Evolutionary conservation across 2,329 filamentous ascomycete species (phyloP).

Genomic region (Phoma sp.): DNA sequence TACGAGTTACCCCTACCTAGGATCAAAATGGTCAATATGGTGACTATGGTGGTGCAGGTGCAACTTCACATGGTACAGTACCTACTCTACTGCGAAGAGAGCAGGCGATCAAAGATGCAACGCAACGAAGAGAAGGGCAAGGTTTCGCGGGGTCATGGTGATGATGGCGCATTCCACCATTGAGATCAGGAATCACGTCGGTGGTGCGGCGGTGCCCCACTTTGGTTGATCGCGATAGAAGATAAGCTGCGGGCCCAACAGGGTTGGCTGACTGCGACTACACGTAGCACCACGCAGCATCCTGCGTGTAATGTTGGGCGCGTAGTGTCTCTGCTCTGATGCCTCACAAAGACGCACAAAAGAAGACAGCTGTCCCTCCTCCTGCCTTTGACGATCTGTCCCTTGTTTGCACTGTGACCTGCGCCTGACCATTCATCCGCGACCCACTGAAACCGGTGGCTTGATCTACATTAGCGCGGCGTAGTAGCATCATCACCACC

Average conservation of each 20-base stretch:
- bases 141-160: slow-evolving; percentile 5
- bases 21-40: too few relatives aligned
- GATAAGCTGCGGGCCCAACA: slow-evolving; percentile 12
- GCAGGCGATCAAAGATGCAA: not conserved
- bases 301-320: not conserved
- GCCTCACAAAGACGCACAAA: not conserved
- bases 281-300: slow-evolving; percentile 5
- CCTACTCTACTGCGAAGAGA: too few relatives aligned
- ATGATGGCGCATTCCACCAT: slow-evolving; percentile 25
- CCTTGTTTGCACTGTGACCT: slow-evolving; percentile 19
- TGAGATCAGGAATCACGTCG: slow-evolving; percentile 16
- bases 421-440: slow-evolving; percentile 24
- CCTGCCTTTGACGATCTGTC: not conserved
- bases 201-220: slow-evolving; percentile 6
- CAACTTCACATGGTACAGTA: not conserved
- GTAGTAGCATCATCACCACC: slow-evolving; percentile 33
- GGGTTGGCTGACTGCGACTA: not conserved
- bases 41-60: not conserved
- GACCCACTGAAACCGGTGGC: slow-evolving; percentile 22
- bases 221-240: not conserved
- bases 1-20: too few relatives aligned
- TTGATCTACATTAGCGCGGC: slow-evolving; percentile 28
- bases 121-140: not conserved
- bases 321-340: not conserved
- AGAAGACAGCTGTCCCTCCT: slow-evolving; percentile 1